Base-by-base conservation (phyloP, 2,329 filamentous ascomycete species). In the Aspergillus aculeatinus region DNA sequence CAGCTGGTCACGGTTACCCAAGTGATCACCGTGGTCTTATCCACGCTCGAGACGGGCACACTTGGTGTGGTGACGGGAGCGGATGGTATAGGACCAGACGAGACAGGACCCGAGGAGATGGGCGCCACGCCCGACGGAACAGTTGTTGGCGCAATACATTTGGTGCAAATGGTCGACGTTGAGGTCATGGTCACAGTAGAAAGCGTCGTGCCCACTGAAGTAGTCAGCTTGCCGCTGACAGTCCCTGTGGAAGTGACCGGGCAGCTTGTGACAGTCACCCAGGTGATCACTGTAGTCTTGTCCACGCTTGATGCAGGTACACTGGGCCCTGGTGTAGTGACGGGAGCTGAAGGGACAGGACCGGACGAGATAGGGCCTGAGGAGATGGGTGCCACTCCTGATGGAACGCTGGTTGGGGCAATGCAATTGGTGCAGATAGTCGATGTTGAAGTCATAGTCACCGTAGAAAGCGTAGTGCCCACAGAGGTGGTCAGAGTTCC, bases 401-500 rank as follows among this genome's bases (percentile, higher is more conserved):
- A 39, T 12, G 52, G 55, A 12, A 7, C 21, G 21, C 21, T 12
- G 27, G 21, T 42, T 5, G 33, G 31, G 33, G 51, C 60, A 48
- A 67, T 50, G 56, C 61, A 62, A n/a, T 57, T 33, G 11, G 63
- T 60, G 68, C 70, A 69, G 58, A 72, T 52, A 14, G 71, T 70
- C 10, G 67, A 63, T 16, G 69, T 68, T 9, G 68, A 66, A 10
- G 70, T 73, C 51, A 71, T 47, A 16, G 67, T 70, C n/a, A 70
- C 68, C 23, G 77, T 84, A 77, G 84, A 87, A 70, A 86, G 70
- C 42, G 85, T 87, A 67, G 82, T 85, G 61, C 80, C 81, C 55
- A 84, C 68, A 23, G 83, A 75, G 52, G 86, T 71, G 12, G 81
- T 83, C 61, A 82, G 76, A 1, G 81, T 81, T 54, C 79, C 75